These are phyloP conservation scores for Ophiocordyceps robertsii DNA, from an alignment of 2,329 filamentous ascomycete species.

Conservation along the genomic window DNA sequence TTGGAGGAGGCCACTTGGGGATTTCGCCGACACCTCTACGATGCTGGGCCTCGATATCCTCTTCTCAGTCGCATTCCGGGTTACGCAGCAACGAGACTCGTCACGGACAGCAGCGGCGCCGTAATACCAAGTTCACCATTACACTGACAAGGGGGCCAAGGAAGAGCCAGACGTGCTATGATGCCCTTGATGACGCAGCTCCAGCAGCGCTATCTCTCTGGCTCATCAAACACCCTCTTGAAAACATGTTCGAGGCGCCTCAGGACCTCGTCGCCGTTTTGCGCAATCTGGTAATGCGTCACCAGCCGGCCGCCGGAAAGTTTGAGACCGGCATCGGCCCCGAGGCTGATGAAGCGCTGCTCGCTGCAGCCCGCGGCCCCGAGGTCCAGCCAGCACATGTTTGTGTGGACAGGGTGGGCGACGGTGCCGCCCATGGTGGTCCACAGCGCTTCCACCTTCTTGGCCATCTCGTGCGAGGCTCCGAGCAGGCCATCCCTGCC, in stretches of 20 bases:
- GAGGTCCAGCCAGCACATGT: constrained; percentile 81
- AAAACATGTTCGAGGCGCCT: constrained; percentile 43
- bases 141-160: too few relatives aligned
- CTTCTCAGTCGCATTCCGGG: too few relatives aligned
- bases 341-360: constrained; percentile 24
- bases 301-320: constrained; percentile 28
- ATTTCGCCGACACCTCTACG: too few relatives aligned
- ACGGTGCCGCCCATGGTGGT: constrained; percentile 53
- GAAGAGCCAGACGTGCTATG: not conserved
- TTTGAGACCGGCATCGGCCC: constrained; percentile 27
- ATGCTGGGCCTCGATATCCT: too few relatives aligned
- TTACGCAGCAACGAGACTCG: too few relatives aligned
- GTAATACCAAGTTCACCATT: too few relatives aligned
- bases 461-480: constrained; percentile 48
- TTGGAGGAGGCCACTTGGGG: too few relatives aligned
- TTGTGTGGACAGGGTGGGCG: constrained; percentile 64
- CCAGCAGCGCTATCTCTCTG: constrained; percentile 4
- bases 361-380: constrained; percentile 37
- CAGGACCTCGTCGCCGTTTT: constrained; percentile 46
- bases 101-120: too few relatives aligned
- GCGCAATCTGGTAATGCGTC: constrained; percentile 47
- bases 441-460: constrained; percentile 57
- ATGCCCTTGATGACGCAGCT: not conserved
- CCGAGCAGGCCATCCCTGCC: constrained; percentile 42
- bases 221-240: constrained; percentile 12